phyloP scores from a whole-genome alignment of 192 early-diverging fungal genomes.

The Coemansia sp. region DNA sequence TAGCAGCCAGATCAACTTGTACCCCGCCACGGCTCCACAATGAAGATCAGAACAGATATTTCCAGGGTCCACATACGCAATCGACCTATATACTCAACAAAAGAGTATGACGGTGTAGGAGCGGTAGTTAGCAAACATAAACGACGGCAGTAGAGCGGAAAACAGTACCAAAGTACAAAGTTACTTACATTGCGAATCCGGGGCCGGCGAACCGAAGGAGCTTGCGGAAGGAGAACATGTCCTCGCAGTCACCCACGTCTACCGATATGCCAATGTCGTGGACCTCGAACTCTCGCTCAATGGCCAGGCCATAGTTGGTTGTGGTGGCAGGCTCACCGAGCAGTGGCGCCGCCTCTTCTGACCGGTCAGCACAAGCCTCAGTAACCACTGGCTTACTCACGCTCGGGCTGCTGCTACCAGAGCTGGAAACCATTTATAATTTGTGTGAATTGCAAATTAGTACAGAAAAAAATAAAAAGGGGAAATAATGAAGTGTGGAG shows the following conservation, averaged over 20 bases:
- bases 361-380: background rate
- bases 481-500: background rate
- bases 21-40: slow-evolving; percentile 67
- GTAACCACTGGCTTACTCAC: background rate
- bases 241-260: slow-evolving; percentile 58
- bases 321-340: slow-evolving; percentile 12
- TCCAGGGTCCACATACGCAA: slow-evolving; percentile 73
- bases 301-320: slow-evolving; percentile 18
- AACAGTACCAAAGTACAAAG: background rate
- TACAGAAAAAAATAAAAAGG: background rate
- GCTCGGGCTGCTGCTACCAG: slow-evolving; percentile 6
- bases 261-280: slow-evolving; percentile 46
- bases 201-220: slow-evolving; percentile 68
- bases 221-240: slow-evolving; percentile 63
- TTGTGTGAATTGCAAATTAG: slow-evolving; percentile 7
- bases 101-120: background rate
- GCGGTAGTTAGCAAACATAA: slow-evolving; percentile 1
- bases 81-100: slow-evolving; percentile 40
- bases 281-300: slow-evolving; percentile 48
- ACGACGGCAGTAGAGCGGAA: background rate
- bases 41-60: slow-evolving; percentile 75
- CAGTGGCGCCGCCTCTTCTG: slow-evolving; percentile 14
- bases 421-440: background rate
- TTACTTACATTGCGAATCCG: slow-evolving; percentile 58
- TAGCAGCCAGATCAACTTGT: slow-evolving; percentile 68